Evolutionary conservation across 2,329 filamentous ascomycete species (phyloP), one percentile per base, ranked within the genome.

Genomic region (Rutstroemia sp.): DNA sequence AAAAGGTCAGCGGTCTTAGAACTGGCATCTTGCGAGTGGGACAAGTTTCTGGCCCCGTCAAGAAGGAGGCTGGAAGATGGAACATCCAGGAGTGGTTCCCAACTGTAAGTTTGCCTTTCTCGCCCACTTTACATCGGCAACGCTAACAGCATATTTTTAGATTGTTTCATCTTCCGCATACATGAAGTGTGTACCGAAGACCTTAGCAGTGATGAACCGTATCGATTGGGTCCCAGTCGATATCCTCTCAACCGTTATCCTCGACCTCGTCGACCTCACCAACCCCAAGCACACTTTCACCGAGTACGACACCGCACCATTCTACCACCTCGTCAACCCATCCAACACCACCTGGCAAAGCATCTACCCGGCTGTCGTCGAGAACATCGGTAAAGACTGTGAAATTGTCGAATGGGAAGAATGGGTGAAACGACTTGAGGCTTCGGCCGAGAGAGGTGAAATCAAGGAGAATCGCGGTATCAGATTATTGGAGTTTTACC

Each of bases 51-150:
- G 76, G 76, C 0, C 73, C 76, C 0, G 23, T 61, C 6, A 66
- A 69, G 16, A 64, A 57, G 10, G 55, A 65, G n/a, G 37, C 30
- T 12, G 80, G 80, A 0, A 60, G 63, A 25, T 85, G 82, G 82
- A 82, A 80, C 58, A 70, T 67, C 21, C 73, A 78, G 8, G 82
- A 85, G 58, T 84, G 79, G 76, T 64, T 84, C 2, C 82, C 82
- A 0, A 72, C 48, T 14, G 48, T 56, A 56, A 46, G 56, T 46
- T 7, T 38, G 12, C 12, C 19, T 14, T 14, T 23, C 17, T n/a
- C 3, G 19, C 5, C 12, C 9, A 19, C 16, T 4, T 41, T 10
- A 14, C 10, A 23, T 9, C 4, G 3, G 51, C 4, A 9, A 25
- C 9, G 27, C 25, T 50, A 17, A 49, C 70, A 73, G 2, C 69